Evolutionary conservation across 208 protist genomes (phyloP).

Genomic region (Zelonia costaricensis): DNA sequence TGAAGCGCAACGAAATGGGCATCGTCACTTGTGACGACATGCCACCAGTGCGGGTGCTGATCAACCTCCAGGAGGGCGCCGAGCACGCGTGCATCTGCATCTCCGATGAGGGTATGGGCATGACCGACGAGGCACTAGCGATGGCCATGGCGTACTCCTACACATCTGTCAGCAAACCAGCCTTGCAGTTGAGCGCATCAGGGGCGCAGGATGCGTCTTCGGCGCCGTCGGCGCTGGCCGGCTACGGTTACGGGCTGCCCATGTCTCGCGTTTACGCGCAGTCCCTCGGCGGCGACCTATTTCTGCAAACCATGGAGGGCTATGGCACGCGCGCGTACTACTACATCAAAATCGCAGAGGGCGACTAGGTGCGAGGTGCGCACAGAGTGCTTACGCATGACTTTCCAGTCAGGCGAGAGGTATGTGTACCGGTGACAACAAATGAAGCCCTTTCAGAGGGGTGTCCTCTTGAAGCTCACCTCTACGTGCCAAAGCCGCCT

Average conservation of each 20-base stretch:
- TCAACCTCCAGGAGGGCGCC: conserved; percentile 65
- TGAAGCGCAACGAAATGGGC: conserved; percentile 62
- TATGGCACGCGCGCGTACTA: conserved; percentile 94
- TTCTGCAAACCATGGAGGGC: conserved; percentile 93
- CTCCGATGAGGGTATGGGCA: conserved; percentile 84
- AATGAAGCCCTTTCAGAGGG: no score
- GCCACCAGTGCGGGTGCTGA: conserved; percentile 76
- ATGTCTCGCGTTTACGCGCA: conserved; percentile 93
- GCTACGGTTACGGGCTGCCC: conserved; percentile 95
- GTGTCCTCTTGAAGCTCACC: no score
- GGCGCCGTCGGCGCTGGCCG: conserved; percentile 79
- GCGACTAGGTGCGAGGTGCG: not conserved
- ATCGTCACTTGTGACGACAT: conserved; percentile 81
- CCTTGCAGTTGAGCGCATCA: conserved; percentile 34
- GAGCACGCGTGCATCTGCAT: conserved; percentile 88
- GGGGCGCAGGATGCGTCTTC: conserved; percentile 11
- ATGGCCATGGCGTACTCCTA: conserved; percentile 94
- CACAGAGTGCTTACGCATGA: no score
- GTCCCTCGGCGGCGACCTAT: conserved; percentile 93
- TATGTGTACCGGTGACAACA: no score
- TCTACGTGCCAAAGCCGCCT: no score
- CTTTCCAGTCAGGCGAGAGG: no score
- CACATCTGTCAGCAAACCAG: conserved; percentile 84
- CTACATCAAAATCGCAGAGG: conserved; percentile 69
- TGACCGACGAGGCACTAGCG: conserved; percentile 67